Base-by-base conservation (phyloP, 768 basidiomycete genomes). In the Calvatia gigantea region DNA sequence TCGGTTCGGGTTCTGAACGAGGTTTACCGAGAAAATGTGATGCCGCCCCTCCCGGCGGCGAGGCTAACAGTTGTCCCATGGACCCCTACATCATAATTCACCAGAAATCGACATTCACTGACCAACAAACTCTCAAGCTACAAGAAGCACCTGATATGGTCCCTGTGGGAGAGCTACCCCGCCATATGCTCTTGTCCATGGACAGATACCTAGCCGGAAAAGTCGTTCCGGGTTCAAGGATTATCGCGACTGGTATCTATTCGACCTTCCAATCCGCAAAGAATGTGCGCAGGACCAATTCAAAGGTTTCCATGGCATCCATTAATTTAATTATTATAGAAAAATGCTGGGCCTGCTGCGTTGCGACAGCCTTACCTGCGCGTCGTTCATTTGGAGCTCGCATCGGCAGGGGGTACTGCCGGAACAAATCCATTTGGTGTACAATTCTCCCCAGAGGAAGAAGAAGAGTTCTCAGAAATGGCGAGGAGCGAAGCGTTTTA, bases 101-200 rank as follows among this genome's bases (percentile, higher is more conserved):
- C 70, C 88, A 93, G 33, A 91, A 93, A 71, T 98, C 93, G 29
- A 78, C 83, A 5, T 99, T 98, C 66, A 88, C 94, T 6, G 97
- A 99, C 67, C 94, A 97, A 62, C 97, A 99, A 71, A 90, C 84
- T 9, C 79, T 99, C 62, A 99, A 99, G 69, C 81, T 99, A 11
- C 97, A 99, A 70, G 97, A 99, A 70, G 95, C 96, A 15, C 97
- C 97, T 0, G 97, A 99, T 69, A 97, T 98, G 93, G 97, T 99
- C 1, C 97, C 97, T 0, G 95, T 98, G 23, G 97, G 97, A 79
- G 97, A 99, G 67, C 76, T 99, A 38, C 97, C 97, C 7, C 75
- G 95, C 46, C 97, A 98, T 67, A 94, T 99, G 81, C 79, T 96
- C 48, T 76, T 99, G 23, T 95, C 91, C 27, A 85, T 85, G 4